Percentiles rank a stretch among this genome's conserved stretches.
These are phyloP conservation scores for Heliosperma pusillum DNA, from an alignment of 148 eudicot genomes.

Conservation along the genomic window DNA sequence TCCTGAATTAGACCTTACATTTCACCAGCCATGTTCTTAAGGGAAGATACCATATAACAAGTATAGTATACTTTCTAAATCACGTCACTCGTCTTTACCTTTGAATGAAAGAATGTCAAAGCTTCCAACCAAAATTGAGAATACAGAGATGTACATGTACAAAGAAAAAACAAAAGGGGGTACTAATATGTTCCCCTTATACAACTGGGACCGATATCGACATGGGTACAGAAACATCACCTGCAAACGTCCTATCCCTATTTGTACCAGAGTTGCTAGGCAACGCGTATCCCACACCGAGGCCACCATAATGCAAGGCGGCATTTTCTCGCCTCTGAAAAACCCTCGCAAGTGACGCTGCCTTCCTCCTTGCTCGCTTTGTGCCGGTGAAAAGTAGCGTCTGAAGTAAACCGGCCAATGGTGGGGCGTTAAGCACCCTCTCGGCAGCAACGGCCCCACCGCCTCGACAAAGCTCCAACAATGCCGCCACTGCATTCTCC, in stretches of 20 bases:
- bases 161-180: background rate
- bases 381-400: constrained; percentile 76
- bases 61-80: constrained; percentile 7
- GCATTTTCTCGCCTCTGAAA: constrained; percentile 66
- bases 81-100: constrained; percentile 18
- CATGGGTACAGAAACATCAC: constrained; percentile 49
- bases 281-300: constrained; percentile 51
- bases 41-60: constrained; percentile 6
- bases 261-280: constrained; percentile 40
- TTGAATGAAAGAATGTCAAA: constrained; percentile 31
- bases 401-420: constrained; percentile 60
- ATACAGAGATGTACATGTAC: constrained; percentile 16
- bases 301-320: constrained; percentile 44
- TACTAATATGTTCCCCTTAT: constrained; percentile 31
- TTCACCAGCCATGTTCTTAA: background rate
- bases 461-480: constrained; percentile 70
- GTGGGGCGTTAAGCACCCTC: constrained; percentile 65
- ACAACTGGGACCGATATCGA: constrained; percentile 58
- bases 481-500: constrained; percentile 88
- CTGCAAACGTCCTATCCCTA: constrained; percentile 45
- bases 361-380: constrained; percentile 87
- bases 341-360: constrained; percentile 85
- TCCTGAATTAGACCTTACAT: background rate
- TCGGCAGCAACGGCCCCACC: constrained; percentile 64
- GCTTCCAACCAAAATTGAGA: constrained; percentile 21